These are phyloP conservation scores for Tephrocybe rancida DNA, from an alignment of 768 basidiomycete genomes.

Conservation along the genomic window DNA sequence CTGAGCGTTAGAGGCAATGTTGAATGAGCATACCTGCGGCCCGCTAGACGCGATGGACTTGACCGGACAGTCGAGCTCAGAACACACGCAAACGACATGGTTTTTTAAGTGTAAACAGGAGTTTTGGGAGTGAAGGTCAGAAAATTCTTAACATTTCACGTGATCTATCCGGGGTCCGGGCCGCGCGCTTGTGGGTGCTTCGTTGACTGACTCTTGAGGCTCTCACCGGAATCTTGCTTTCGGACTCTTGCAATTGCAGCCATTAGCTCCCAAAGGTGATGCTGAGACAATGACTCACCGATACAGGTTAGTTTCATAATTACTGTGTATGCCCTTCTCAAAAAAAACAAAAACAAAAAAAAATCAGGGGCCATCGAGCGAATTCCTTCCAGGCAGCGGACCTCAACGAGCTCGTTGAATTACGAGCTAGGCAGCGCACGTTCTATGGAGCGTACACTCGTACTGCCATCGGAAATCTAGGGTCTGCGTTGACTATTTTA, in stretches of 20 bases:
- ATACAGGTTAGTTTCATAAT: conserved; percentile 12
- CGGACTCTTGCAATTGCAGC: no score
- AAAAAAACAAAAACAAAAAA: background rate
- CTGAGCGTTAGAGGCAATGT: background rate
- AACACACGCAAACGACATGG: conserved; percentile 20
- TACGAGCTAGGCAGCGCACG: conserved; percentile 80
- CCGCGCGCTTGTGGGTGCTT: no score
- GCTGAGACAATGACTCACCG: conserved; percentile 11
- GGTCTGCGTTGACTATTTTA: conserved; percentile 73
- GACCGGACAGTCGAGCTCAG: conserved; percentile 17
- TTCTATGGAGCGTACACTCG: conserved; percentile 84
- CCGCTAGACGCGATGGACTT: conserved; percentile 8
- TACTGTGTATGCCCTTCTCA: no score
- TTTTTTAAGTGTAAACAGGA: background rate
- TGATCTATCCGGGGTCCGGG: conserved; percentile 2
- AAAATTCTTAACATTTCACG: conserved; percentile 13
- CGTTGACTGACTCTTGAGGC: no score
- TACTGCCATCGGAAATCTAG: conserved; percentile 72
- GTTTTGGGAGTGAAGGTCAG: background rate
- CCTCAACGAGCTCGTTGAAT: conserved; percentile 65
- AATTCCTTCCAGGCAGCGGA: conserved; percentile 56
- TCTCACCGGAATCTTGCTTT: no score
- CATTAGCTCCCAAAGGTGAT: background rate
- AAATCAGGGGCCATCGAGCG: conserved; percentile 44
- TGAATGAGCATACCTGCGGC: conserved; percentile 12